A percentile compares a stretch with the other conserved stretches of the same genome.
Conservation (phyloP, 371 early-diverging fungal species). For the Mucor irregularis region DNA sequence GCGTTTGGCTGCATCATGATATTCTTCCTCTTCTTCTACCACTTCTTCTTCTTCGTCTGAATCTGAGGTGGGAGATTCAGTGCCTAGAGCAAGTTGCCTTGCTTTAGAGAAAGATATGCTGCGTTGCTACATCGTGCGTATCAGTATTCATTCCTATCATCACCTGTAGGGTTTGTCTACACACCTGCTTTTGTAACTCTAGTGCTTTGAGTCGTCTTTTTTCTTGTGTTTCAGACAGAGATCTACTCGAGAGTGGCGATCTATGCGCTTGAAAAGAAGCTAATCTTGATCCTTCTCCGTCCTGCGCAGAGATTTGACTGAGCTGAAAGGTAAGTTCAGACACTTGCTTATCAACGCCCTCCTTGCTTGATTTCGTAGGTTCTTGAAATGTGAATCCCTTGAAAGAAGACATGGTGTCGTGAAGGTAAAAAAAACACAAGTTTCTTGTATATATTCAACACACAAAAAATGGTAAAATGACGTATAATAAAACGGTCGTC, state of each 20-base stretch:
- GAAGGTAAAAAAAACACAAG: not conserved
- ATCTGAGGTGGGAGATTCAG: not conserved
- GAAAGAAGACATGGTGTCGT: constrained; percentile 3
- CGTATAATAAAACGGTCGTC: not conserved
- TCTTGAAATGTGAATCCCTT: constrained; percentile 18
- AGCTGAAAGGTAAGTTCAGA: constrained; percentile 5
- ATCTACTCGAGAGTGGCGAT: constrained; percentile 15
- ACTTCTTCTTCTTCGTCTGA: constrained; percentile 10
- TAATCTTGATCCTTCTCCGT: not conserved
- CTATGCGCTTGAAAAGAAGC: constrained; percentile 1
- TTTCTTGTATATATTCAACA: no score
- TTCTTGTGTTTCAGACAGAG: constrained; percentile 26
- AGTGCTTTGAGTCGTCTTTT: constrained; percentile 28
- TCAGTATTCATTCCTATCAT: no score
- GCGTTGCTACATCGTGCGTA: constrained; percentile 22
- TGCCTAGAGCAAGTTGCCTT: constrained; percentile 19
- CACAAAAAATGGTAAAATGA: not conserved
- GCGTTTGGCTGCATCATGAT: constrained; percentile 7
- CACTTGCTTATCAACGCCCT: not conserved
- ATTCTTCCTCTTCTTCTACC: constrained; percentile 9
- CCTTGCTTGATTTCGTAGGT: not conserved
- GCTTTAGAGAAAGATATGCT: constrained; percentile 18
- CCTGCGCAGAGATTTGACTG: constrained; percentile 2
- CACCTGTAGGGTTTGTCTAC: no score
- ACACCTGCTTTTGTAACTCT: constrained; percentile 24